Evolutionary conservation across 2,329 filamentous ascomycete species (phyloP), one percentile per base, ranked within the genome.

Genomic region (Cercospora citrullina): DNA sequence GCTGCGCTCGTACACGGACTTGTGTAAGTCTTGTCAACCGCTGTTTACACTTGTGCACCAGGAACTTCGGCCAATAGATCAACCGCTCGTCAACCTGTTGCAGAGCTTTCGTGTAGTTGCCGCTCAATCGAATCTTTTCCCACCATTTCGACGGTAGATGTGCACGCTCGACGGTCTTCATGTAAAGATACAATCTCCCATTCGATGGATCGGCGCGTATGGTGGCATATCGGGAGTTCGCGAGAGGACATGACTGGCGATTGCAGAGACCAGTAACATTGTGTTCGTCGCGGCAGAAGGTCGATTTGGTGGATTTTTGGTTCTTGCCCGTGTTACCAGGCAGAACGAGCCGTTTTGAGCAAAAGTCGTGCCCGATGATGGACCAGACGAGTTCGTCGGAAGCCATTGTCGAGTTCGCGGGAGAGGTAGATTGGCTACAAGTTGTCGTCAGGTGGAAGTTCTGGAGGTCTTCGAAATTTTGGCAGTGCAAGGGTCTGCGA

Each of bases 351-450:
- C 97, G 97, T 85, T 94, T 98, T 62, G 91, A 90, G 84, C 95
- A 98, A 80, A 95, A 96, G 78, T 94, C 91, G 81, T 95, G 92
- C 81, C 96, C 96, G 74, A 97, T 97, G 67, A 97, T 92, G 80
- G 94, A 90, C 95, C 95, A 99, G 72, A 98, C 90, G 72, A 98
- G 96, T 82, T 98, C 94, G 85, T 98, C 94, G 71, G 93, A 96
- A 67, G 92, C 89, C 91, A 95, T 96, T 53, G 45, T 68, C 62
- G 57, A 10, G 57, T 31, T 30, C 10, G 2, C 14, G 1, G n/a
- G 18, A 23, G 0, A 10, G 4, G 28, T 5, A 16, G 6, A 0
- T 23, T 31, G 16, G 10, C 28, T 10, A 57, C 23, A 33, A 31
- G 31, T 33, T 8, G 55, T 59, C 18, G 28, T 12, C n/a, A n/a